A percentile compares a stretch with the other conserved stretches of the same genome.
These are phyloP conservation scores for Xylariaceae sp. DNA, from an alignment of 2,329 filamentous ascomycete species.

Conservation along the genomic window DNA sequence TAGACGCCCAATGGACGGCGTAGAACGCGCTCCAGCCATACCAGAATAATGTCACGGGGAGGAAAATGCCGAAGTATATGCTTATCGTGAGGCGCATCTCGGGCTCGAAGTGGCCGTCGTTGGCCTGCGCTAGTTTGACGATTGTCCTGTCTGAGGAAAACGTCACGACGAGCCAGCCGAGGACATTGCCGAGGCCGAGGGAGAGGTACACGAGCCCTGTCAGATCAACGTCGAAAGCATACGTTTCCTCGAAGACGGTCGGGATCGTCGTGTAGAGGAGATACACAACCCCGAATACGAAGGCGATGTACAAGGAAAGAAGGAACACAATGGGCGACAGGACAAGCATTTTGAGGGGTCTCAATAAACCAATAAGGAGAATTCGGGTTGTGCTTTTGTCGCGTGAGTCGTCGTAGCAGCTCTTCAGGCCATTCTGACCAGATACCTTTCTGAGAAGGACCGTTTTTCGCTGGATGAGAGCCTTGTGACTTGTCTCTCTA, in stretches of 20 bases:
- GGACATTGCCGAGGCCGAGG: constrained; percentile 48
- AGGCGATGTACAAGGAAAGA: constrained; percentile 45
- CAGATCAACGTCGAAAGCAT: constrained; percentile 39
- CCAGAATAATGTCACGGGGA: constrained; percentile 7
- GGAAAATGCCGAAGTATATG: constrained; percentile 1
- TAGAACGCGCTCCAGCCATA: constrained; percentile 1
- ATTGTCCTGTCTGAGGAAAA: constrained; percentile 44
- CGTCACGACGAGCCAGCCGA: constrained; percentile 12
- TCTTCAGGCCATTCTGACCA: constrained; percentile 42
- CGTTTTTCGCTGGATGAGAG: constrained; percentile 39
- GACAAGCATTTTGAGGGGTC: constrained; percentile 56
- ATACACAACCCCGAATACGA: constrained; percentile 47
- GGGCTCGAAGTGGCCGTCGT: constrained; percentile 3
- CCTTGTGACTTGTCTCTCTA: constrained; percentile 10
- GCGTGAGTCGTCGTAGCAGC: constrained; percentile 11
- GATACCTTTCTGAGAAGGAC: constrained; percentile 41
- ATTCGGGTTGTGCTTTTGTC: constrained; percentile 7
- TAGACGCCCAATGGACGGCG: background rate
- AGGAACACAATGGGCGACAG: constrained; percentile 61
- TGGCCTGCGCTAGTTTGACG: constrained; percentile 47
- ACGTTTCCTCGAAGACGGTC: constrained; percentile 45
- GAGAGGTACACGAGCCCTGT: constrained; percentile 57
- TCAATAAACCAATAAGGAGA: constrained; percentile 40
- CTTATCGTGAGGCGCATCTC: constrained; percentile 2
- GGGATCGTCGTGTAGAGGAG: constrained; percentile 51